Evolutionary conservation across 768 basidiomycete genomes (phyloP), one percentile per base, ranked within the genome.

Genomic region (Pleurotus eryngii): DNA sequence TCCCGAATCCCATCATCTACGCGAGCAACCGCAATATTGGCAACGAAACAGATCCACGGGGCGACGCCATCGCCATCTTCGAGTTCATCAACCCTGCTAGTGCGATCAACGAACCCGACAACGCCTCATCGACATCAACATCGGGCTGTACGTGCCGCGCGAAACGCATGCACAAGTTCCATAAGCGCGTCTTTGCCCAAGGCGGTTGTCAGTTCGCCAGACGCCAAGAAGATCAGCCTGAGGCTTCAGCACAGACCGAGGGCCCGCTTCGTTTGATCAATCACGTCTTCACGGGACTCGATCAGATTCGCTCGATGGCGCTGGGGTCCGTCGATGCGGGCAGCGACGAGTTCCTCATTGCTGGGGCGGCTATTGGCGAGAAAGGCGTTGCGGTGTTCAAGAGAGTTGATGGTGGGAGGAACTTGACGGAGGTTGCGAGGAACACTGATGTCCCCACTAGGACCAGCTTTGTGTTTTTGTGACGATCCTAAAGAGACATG

Each of bases 51-150:
- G 81, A 83, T 61, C 66, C 75, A 22, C 70, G 70, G 12, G 84
- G 84, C 5, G 83, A 85, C 68, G 75, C 83, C 8, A 82, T 84
- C 51, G 82, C 81, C 20, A 78, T 85, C 59, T 83, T 82, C 64
- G 72, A 77, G 62, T 72, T 72, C 40, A 66, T 74, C 43, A 69
- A 70, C 50, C 60, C 60, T 17, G 60, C 57, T 17, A 40, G 56
- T 17, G 46, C 46, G 55, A 64, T 15, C 37, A 40, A 67, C 5
- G 46, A 30, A 14, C 73, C 74, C 50, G 62, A 71, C 24, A 82
- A 82, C 17, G 80, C 81, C 49, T 66, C 78, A n/a, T 77, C 76
- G 3, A 76, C 81, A 56, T 69, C 86, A 9, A 68, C 79, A 30
- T 79, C 81, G 5, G 83, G 83, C 68, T 54, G 51, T 26, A 42